Evolutionary conservation across 192 early-diverging fungal genomes (phyloP).

Genomic region (Backusella australiensis): DNA sequence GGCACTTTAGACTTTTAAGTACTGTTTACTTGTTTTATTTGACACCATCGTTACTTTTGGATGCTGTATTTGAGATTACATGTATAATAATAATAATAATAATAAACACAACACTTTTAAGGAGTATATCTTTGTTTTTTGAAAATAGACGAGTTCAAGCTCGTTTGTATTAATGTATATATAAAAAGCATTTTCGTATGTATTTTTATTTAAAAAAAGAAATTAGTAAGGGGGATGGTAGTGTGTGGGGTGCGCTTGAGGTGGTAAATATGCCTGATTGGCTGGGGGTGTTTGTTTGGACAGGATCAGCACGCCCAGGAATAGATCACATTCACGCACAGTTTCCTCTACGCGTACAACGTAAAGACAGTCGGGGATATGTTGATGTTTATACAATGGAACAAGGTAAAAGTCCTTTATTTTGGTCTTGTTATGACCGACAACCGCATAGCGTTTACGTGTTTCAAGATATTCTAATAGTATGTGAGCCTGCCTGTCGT

Average conservation of each 20-base stretch:
- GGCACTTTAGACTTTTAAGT: background rate
- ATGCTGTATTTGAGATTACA: no score
- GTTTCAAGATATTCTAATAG: constrained; percentile 64
- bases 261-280: background rate
- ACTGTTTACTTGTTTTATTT: background rate
- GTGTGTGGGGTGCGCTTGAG: background rate
- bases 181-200: no score
- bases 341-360: constrained; percentile 45
- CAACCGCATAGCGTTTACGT: constrained; percentile 62
- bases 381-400: constrained; percentile 51
- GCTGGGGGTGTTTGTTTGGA: background rate
- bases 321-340: constrained; percentile 38
- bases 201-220: constrained; percentile 12
- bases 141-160: no score
- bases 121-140: background rate
- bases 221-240: constrained; percentile 8
- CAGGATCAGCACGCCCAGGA: constrained; percentile 58
- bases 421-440: constrained; percentile 58
- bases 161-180: no score
- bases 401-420: constrained; percentile 80
- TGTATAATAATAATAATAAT: background rate
- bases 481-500: constrained; percentile 40
- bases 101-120: background rate
- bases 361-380: constrained; percentile 55
- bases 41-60: background rate